These are phyloP conservation scores for Garcileccinum viscosum DNA, from an alignment of 1,284 basidiomycete genomes.

Conservation along the genomic window DNA sequence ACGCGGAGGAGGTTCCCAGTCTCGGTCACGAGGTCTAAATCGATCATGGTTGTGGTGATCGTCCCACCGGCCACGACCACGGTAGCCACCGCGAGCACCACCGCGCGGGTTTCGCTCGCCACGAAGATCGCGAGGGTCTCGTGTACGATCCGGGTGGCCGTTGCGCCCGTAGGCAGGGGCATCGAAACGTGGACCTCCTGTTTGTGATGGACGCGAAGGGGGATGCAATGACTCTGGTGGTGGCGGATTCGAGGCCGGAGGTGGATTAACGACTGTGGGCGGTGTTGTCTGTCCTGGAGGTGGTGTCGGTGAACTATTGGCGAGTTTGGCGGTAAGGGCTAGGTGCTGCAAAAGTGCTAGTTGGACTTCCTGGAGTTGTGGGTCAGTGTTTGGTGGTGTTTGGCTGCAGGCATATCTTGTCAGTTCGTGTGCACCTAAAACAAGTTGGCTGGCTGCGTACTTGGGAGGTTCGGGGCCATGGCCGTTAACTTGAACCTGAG, in stretches of 20 bases:
- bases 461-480: slow-evolving; percentile 25
- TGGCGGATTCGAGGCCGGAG: not conserved
- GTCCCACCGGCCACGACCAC: slow-evolving; percentile 48
- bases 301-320: slow-evolving; percentile 40
- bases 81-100: slow-evolving; percentile 45
- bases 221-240: slow-evolving; percentile 9
- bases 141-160: slow-evolving; percentile 55
- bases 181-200: slow-evolving; percentile 30
- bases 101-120: slow-evolving; percentile 49
- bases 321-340: slow-evolving; percentile 61
- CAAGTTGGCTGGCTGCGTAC: slow-evolving; percentile 36
- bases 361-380: slow-evolving; percentile 59
- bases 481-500: slow-evolving; percentile 35
- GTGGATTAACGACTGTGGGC: slow-evolving; percentile 6
- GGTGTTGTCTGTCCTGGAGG: slow-evolving; percentile 27
- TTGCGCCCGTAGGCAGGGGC: slow-evolving; percentile 51
- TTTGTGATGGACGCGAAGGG: slow-evolving; percentile 2
- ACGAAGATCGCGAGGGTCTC: slow-evolving; percentile 53
- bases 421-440: slow-evolving; percentile 2
- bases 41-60: slow-evolving; percentile 49
- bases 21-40: slow-evolving; percentile 56
- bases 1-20: slow-evolving; percentile 49
- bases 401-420: slow-evolving; percentile 50
- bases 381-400: slow-evolving; percentile 62
- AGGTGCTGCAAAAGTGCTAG: slow-evolving; percentile 76